Evolutionary conservation across 208 protist species (phyloP).

Genomic region (Acanthamoeba sp.): DNA sequence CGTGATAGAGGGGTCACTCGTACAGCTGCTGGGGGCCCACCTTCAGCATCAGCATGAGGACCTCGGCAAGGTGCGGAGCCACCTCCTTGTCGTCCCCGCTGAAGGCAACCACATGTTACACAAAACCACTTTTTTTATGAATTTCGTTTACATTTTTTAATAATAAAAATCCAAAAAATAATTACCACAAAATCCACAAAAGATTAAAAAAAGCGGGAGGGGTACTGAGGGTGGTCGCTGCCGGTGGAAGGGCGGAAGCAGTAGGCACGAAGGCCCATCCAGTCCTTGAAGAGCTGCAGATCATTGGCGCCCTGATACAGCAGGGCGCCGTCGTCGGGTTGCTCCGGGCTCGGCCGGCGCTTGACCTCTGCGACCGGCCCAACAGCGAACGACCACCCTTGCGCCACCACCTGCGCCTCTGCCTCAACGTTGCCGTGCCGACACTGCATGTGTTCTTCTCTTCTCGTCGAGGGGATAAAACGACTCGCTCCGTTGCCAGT

Average conservation of each 20-base stretch:
- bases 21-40: slow-evolving; percentile 8
- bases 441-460: too few relatives aligned
- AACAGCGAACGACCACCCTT: neutral
- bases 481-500: too few relatives aligned
- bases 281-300: neutral
- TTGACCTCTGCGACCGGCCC: neutral
- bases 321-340: neutral
- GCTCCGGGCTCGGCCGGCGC: neutral
- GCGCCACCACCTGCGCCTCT: too few relatives aligned
- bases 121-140: neutral
- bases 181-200: neutral
- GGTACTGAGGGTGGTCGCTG: neutral
- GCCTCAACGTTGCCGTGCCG: too few relatives aligned
- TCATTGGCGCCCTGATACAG: neutral
- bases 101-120: neutral
- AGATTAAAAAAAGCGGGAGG: neutral
- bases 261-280: neutral
- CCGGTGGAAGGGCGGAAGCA: slow-evolving; percentile 19
- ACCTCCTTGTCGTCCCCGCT: neutral
- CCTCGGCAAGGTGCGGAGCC: slow-evolving; percentile 1
- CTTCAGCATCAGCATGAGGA: neutral
- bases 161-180: neutral
- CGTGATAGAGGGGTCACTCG: neutral
- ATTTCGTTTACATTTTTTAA: too few relatives aligned
- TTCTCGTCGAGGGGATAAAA: too few relatives aligned